phyloP scores from a whole-genome alignment of 345 rosid species.

The Zanthoxylum bungeanum region DNA sequence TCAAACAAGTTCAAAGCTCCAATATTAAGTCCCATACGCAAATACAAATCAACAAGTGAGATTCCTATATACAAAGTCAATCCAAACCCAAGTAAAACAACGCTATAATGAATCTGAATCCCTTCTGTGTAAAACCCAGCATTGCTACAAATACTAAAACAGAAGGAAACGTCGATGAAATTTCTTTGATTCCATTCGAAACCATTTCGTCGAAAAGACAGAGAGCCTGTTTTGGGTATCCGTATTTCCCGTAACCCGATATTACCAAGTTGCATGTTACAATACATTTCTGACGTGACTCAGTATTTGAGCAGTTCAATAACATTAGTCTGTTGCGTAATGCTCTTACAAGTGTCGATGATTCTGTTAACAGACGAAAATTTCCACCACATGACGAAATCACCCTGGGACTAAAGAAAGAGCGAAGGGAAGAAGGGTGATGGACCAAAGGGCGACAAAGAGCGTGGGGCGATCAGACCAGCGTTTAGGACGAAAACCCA shows the following conservation, averaged over 20 bases:
- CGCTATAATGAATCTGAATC: constrained; percentile 68
- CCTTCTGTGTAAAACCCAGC: constrained; percentile 47
- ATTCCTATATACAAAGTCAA: constrained; percentile 53
- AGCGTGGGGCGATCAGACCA: too few species aligned
- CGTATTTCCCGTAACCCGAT: constrained; percentile 50
- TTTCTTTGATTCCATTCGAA: constrained; percentile 53
- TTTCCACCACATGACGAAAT: too few species aligned
- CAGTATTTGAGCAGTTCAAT: constrained; percentile 44
- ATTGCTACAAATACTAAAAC: constrained; percentile 57
- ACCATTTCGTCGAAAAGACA: constrained; percentile 51
- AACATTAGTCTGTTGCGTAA: too few species aligned
- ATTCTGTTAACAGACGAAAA: too few species aligned
- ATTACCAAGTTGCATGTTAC: constrained; percentile 68
- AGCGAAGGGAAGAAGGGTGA: too few species aligned
- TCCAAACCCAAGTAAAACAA: constrained; percentile 48
- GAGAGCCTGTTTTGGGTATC: constrained; percentile 34
- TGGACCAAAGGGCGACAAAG: too few species aligned
- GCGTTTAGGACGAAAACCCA: too few species aligned
- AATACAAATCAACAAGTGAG: constrained; percentile 58
- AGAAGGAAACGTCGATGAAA: constrained; percentile 59
- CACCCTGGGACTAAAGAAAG: too few species aligned
- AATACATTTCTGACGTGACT: too few species aligned
- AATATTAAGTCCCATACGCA: constrained; percentile 39
- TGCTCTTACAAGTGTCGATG: too few species aligned
- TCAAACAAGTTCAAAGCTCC: constrained; percentile 51